Evolutionary conservation across 805 yeast genomes (phyloP).

Genomic region (Metschnikowia cerradonensis): DNA sequence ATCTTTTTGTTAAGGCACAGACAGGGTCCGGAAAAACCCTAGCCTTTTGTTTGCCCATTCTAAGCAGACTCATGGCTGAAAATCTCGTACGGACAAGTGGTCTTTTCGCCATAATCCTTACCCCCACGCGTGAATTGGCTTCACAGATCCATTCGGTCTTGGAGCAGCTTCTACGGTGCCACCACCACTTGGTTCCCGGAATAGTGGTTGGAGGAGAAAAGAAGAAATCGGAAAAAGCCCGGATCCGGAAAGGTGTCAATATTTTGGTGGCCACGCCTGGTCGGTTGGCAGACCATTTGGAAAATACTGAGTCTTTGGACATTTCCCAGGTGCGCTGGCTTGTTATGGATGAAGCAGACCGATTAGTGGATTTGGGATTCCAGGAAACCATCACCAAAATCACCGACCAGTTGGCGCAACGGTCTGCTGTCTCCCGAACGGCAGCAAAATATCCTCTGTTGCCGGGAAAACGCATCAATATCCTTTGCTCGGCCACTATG

Average conservation of each 20-base stretch:
- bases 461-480: slow-evolving; percentile 68
- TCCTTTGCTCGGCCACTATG: slow-evolving; percentile 93
- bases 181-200: slow-evolving; percentile 91
- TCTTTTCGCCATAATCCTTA: slow-evolving; percentile 78
- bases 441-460: slow-evolving; percentile 47
- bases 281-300: slow-evolving; percentile 89
- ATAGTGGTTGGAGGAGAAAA: slow-evolving; percentile 97
- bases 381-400: slow-evolving; percentile 87
- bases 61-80: slow-evolving; percentile 64
- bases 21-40: slow-evolving; percentile 98
- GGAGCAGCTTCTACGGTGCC: slow-evolving; percentile 65
- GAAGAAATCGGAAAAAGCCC: slow-evolving; percentile 93
- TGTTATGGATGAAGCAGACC: slow-evolving; percentile 96
- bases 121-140: slow-evolving; percentile 95
- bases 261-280: slow-evolving; percentile 98
- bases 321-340: slow-evolving; percentile 75
- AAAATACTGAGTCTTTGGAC: slow-evolving; percentile 75
- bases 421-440: slow-evolving; percentile 36
- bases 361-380: slow-evolving; percentile 91
- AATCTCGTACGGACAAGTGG: slow-evolving; percentile 53
- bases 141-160: slow-evolving; percentile 82
- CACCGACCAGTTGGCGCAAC: slow-evolving; percentile 51
- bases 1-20: slow-evolving; percentile 84
- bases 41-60: slow-evolving; percentile 79
- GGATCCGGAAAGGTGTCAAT: slow-evolving; percentile 93